These are phyloP conservation scores for Cryptomeria japonica DNA, from an alignment of 75 land plant genomes.

Conservation along the genomic window DNA sequence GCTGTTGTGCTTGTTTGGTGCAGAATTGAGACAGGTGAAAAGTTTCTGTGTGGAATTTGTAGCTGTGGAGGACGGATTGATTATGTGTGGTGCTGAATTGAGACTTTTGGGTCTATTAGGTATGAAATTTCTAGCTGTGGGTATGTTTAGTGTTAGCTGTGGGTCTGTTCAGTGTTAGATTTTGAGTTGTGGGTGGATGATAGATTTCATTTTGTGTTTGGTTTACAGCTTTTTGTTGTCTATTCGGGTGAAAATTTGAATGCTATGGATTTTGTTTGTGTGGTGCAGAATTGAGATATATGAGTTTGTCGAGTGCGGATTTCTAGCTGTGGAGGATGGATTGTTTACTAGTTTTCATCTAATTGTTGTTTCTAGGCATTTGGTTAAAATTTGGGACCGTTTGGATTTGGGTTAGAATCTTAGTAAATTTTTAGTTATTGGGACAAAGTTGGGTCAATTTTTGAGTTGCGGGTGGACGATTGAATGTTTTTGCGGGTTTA, in stretches of 20 bases:
- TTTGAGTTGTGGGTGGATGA: neutral
- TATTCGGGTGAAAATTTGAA: neutral
- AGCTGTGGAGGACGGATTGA: neutral
- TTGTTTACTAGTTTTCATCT: neutral
- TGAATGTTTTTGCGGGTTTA: neutral
- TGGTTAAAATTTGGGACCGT: neutral
- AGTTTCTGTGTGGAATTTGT: neutral
- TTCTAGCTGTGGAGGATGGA: neutral
- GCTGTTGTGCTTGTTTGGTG: neutral
- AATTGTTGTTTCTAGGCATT: neutral
- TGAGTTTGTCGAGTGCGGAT: neutral
- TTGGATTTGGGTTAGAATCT: neutral
- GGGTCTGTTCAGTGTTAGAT: neutral
- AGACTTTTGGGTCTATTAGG: neutral
- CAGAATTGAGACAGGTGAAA: no score
- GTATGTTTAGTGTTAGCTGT: neutral
- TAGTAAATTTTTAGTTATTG: no score
- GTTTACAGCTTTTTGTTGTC: neutral
- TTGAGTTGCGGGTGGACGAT: neutral
- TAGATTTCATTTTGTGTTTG: neutral
- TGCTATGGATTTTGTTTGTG: neutral
- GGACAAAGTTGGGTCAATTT: neutral
- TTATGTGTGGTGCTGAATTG: neutral
- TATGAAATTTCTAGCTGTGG: neutral
- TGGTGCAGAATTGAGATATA: neutral